A percentile compares a stretch with the other conserved stretches of the same genome.
These are phyloP conservation scores for Camellia granthamiana DNA, from an alignment of 148 eudicot genomes.

Conservation along the genomic window DNA sequence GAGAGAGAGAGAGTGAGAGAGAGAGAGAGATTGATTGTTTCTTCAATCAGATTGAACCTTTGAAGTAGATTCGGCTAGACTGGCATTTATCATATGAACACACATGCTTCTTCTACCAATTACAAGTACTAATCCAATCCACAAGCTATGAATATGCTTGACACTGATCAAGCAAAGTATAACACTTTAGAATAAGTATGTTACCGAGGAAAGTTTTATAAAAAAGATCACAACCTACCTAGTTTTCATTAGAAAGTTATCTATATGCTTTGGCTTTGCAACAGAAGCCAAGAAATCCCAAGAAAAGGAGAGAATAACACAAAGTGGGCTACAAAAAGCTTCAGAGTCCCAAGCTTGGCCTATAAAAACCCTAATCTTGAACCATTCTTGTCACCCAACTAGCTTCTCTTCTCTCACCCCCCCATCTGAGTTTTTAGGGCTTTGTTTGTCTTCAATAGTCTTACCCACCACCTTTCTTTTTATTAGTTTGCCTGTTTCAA, in stretches of 20 bases:
- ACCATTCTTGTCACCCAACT: not conserved
- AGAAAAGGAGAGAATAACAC: conserved; percentile 18
- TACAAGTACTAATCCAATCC: conserved; percentile 25
- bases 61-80: no score
- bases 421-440: not conserved
- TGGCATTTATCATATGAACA: no score
- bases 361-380: conserved; percentile 45
- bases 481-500: not conserved
- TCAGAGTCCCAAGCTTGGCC: conserved; percentile 39
- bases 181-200: conserved; percentile 33
- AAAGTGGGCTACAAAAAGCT: conserved; percentile 39
- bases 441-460: not conserved
- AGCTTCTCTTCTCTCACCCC: not conserved
- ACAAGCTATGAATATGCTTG: conserved; percentile 51
- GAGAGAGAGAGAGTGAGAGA: no score
- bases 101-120: not conserved
- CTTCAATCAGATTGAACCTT: no score
- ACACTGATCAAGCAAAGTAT: conserved; percentile 63
- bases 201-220: not conserved
- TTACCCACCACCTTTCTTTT: not conserved
- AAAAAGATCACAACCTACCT: not conserved
- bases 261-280: conserved; percentile 45
- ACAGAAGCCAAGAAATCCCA: conserved; percentile 48
- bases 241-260: not conserved
- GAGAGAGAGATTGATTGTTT: no score